A percentile compares a stretch with the other conserved stretches of the same genome.
Conservation (phyloP, 805 yeast genomes). For the Saccharomyces paradoxus region DNA sequence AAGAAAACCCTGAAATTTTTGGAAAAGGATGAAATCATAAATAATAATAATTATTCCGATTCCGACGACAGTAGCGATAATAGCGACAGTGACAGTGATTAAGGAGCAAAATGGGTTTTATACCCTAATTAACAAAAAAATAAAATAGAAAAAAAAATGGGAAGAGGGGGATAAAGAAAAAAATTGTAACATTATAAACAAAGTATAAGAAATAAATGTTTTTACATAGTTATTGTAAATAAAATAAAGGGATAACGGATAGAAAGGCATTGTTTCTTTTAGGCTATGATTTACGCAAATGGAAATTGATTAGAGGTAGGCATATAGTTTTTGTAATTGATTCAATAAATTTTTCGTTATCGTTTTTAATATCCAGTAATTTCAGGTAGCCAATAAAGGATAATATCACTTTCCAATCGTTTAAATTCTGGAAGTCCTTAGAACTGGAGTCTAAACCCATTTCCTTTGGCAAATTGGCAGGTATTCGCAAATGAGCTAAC, state of each 20-base stretch:
- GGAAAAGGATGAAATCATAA: slow-evolving; percentile 10
- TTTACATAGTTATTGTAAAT: neutral
- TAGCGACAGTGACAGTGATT: neutral
- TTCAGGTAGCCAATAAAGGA: neutral
- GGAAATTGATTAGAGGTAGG: neutral
- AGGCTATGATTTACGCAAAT: neutral
- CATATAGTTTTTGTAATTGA: neutral
- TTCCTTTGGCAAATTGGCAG: neutral
- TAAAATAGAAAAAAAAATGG: neutral
- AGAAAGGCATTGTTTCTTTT: neutral
- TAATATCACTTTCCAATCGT: neutral
- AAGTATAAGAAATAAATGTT: neutral
- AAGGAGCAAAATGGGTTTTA: neutral
- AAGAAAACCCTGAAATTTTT: slow-evolving; percentile 9
- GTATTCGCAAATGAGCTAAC: neutral
- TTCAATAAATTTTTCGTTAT: neutral
- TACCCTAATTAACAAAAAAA: neutral
- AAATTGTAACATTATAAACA: neutral
- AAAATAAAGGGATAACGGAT: neutral
- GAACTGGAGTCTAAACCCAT: neutral
- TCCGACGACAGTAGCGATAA: slow-evolving; percentile 11
- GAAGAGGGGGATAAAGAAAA: neutral
- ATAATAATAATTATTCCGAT: neutral
- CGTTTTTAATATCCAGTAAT: neutral
- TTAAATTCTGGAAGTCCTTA: neutral